Conservation (phyloP, 768 basidiomycete genomes). For the Tricholoma sp. region DNA sequence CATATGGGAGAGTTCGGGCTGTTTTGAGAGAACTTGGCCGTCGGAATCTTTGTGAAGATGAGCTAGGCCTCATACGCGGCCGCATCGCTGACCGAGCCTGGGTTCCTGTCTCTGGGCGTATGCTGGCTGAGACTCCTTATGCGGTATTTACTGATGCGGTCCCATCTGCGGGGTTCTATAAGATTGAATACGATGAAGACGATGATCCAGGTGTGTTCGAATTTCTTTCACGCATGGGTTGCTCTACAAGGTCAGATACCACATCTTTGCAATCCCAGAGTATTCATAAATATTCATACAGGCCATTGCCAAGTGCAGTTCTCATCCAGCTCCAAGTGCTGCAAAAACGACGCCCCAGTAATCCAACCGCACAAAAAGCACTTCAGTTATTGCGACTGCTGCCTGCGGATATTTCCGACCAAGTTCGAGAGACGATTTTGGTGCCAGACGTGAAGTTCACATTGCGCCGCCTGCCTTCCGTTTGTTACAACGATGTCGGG, state of each 20-base stretch:
- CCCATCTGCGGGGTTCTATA: slow-evolving; percentile 18
- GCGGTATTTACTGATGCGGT: slow-evolving; percentile 19
- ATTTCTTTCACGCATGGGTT: slow-evolving; percentile 34
- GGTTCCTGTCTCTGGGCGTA: slow-evolving; percentile 27
- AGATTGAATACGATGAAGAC: slow-evolving; percentile 14
- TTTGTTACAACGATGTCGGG: slow-evolving; percentile 39
- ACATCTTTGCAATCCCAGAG: not conserved
- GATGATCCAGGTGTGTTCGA: slow-evolving; percentile 12
- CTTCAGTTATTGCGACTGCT: slow-evolving; percentile 27
- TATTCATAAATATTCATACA: slow-evolving; percentile 9
- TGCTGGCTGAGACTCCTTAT: slow-evolving; percentile 10
- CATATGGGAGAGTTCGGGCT: slow-evolving; percentile 11
- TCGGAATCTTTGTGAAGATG: slow-evolving; percentile 14
- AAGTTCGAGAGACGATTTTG: slow-evolving; percentile 15
- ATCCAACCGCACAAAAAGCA: slow-evolving; percentile 15
- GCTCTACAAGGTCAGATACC: slow-evolving; percentile 29
- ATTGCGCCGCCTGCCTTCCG: slow-evolving; percentile 23
- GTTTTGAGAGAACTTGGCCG: slow-evolving; percentile 28
- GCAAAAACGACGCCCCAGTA: not conserved
- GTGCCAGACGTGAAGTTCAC: slow-evolving; percentile 27
- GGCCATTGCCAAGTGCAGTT: slow-evolving; percentile 29
- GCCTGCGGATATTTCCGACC: slow-evolving; percentile 13
- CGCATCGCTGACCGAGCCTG: slow-evolving; percentile 21
- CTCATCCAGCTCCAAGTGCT: not conserved
- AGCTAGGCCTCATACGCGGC: slow-evolving; percentile 15